Evolutionary conservation across 2,329 filamentous ascomycete species (phyloP), one percentile per base, ranked within the genome.

Genomic region (Epichloe gansuensis): DNA sequence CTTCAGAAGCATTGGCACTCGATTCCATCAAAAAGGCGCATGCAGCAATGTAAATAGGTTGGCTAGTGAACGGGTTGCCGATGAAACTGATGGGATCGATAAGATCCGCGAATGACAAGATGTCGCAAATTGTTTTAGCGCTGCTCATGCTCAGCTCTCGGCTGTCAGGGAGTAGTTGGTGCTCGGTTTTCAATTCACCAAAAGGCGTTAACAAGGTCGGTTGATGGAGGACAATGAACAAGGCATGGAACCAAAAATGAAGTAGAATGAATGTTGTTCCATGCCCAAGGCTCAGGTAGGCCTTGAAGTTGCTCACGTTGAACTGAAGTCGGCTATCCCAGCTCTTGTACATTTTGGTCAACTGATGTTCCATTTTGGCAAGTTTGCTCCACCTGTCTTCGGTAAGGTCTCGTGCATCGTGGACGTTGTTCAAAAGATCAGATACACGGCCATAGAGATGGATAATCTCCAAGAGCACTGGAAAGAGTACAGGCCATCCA

Each of bases 111-210:
- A 94, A 94, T 1, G 86, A 84, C 8, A 94, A 69, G 15, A 95
- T 95, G 60, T 95, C 89, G 36, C 87, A 88, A 54, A 95, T 93
- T 0, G 89, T 94, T 70, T 94, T 95, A 12, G 89, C 89, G 25
- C 87, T 91, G 13, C 86, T 90, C 84, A 91, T 90, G 54, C 86
- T 88, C 5, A 83, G 66, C 63, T 93, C 87, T 52, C 87, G 82
- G 57, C 87, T 93, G 61, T 93, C 87, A 0, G 85, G 80, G 39
- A 89, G 80, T 1, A 95, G 73, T 52, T 89, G 84, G 48, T 87
- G 76, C 50, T 85, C 82, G 52, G 70, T 71, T 44, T 68, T 71
- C 36, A 76, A 64, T 13, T 72, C 68, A n/a, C 74, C 75, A 59
- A 93, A 89, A 0, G 85, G 87, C 47, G 88, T 85, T 50, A 95